Evolutionary conservation across 2,329 filamentous ascomycete genomes (phyloP), one percentile per base, ranked within the genome.

Genomic region (Fusarium albidum): DNA sequence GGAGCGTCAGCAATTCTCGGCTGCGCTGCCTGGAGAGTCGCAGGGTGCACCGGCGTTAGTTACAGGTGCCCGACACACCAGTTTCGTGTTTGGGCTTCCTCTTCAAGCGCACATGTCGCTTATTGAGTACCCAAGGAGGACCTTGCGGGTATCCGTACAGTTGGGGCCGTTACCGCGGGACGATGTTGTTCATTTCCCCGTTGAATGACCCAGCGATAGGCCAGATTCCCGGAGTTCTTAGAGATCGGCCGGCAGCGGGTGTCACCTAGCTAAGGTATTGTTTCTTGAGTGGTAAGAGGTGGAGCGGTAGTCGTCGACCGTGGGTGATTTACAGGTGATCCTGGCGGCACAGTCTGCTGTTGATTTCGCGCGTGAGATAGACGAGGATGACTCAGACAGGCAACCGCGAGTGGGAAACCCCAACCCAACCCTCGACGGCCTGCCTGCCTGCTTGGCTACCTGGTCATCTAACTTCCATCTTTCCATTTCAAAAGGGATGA

Each of bases 371-470:
- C 49, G 42, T 56, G 50, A 54, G 64, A 65, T 61, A 63, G 51
- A 64, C 57, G 57, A 64, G 52, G 54, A 55, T 59, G 54, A 60
- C 59, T 62, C 52, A 63, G 59, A 65, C 46, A 49, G 50, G 47
- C 45, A 29, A 48, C 57, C 41, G 9, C 5, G 21, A 40, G 49
- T 35, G 41, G 45, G 15, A 18, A 35, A 18, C 11, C 26, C 13
- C 9, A 29, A 17, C 14, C 33, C 33, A 35, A 8, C 13, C 33
- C 14, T 35, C 5, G 21, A 21, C 21, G 21, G 21, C 21, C 21
- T 21, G 7, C 21, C 21, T 21, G 7, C 21, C 21, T 21, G 7
- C 21, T 21, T 4, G 21, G 21, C 7, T 4, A 21, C 21, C 21
- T 4, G 7, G 21, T n/a, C n/a, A n/a, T n/a, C n/a, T n/a, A n/a